A percentile compares a stretch with the other conserved stretches of the same genome.
These are phyloP conservation scores for Rhododendron henanense DNA, from an alignment of 148 eudicot species.

Conservation along the genomic window DNA sequence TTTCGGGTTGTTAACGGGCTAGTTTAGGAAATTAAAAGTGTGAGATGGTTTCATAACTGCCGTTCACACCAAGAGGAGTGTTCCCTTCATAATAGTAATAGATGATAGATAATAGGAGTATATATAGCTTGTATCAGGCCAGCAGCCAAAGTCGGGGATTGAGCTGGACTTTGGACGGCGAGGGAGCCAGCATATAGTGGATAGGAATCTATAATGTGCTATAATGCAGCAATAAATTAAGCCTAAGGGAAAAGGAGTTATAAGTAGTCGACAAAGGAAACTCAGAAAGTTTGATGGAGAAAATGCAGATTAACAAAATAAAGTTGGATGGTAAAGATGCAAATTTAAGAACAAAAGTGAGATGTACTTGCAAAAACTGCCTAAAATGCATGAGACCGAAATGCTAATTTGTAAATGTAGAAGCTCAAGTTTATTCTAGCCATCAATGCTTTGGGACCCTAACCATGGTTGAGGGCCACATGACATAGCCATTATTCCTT, in stretches of 20 bases:
- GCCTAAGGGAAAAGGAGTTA: not conserved
- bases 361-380: not conserved
- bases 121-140: not conserved
- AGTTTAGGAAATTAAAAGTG: not conserved
- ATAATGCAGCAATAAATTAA: not conserved
- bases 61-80: not conserved
- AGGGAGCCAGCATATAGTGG: not conserved
- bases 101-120: not conserved
- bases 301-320: not conserved
- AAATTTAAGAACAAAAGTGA: not conserved
- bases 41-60: not conserved
- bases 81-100: not conserved
- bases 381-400: not conserved
- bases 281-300: not conserved
- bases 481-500: not conserved
- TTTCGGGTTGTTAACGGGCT: not conserved
- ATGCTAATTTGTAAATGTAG: not conserved
- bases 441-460: not conserved
- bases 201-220: not conserved
- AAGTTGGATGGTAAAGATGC: not conserved
- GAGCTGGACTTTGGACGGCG: not conserved
- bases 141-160: not conserved
- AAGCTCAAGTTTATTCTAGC: not conserved
- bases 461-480: not conserved
- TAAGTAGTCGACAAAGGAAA: not conserved